Evolutionary conservation across 805 yeast genomes (phyloP).

Genomic region (Wickerhamiella siamensis): DNA sequence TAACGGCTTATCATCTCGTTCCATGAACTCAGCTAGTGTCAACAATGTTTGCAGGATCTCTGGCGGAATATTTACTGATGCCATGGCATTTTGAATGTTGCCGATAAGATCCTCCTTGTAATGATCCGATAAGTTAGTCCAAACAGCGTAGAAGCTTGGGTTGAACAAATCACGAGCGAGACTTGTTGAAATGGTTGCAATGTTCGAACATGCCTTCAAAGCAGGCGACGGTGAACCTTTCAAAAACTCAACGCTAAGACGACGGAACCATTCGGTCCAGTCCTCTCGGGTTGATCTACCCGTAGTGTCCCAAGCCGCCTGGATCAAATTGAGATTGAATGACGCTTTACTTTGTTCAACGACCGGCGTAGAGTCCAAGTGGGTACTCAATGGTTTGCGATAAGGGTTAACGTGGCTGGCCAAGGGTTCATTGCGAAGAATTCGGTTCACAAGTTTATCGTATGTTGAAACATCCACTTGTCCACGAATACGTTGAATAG

Average conservation of each 20-base stretch:
- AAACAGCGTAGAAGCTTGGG: conserved; percentile 87
- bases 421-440: conserved; percentile 71
- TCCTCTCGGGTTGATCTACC: conserved; percentile 85
- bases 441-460: conserved; percentile 65
- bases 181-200: conserved; percentile 79
- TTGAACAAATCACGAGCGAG: conserved; percentile 77
- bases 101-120: conserved; percentile 82
- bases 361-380: conserved; percentile 37
- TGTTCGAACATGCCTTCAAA: conserved; percentile 75
- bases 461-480: conserved; percentile 29
- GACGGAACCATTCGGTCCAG: conserved; percentile 95
- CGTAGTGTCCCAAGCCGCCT: conserved; percentile 82
- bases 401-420: conserved; percentile 56
- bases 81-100: conserved; percentile 71
- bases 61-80: conserved; percentile 86
- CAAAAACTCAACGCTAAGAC: conserved; percentile 69
- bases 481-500: conserved; percentile 12
- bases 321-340: conserved; percentile 45
- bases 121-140: conserved; percentile 82
- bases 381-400: conserved; percentile 38
- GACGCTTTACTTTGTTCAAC: conserved; percentile 68
- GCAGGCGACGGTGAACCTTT: conserved; percentile 93
- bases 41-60: conserved; percentile 84
- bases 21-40: conserved; percentile 91
- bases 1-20: conserved; percentile 87